Base-by-base conservation (phyloP, 2,329 filamentous ascomycete genomes). In the Penicillium frequentans region DNA sequence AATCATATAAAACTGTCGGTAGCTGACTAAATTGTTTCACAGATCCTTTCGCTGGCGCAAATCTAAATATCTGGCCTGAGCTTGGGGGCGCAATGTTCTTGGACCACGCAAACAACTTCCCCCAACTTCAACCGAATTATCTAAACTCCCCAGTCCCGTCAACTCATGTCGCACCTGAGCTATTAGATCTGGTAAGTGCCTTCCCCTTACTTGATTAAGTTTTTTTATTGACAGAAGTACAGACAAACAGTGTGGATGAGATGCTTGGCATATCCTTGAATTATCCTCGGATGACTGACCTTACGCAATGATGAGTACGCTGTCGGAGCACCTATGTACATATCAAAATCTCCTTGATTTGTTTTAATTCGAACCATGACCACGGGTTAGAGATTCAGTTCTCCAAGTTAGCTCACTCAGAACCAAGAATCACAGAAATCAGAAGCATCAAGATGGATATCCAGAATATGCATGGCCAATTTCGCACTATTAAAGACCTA, bases 221-320 rank as follows among this genome's bases (percentile, higher is more conserved):
- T 8, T 19, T 19, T 39, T 3, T 39, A 39, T 19, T 39, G 35
- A 39, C 35, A 19, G 16, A 8, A 10, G 35, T 9, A 45, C 46
- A 58, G 49, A 55, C 49, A 27, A 33, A 60, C 21, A 56, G 49
- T 24, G 45, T 60, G 8, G 58, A 60, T 48, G 52, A 55, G 33
- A 60, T 58, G 58, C 54, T 60, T 16, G 58, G 58, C 35, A 21
- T 54, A 13, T 60, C 58, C 6, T 51, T 56, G 47, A 54, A 46
- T 19, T 58, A 48, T 24, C 52, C 52, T 27, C 55, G 52, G 27
- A 24, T 37, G 23, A 48, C 46, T 23, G 46, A 56, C 2, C 56
- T 45, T 23, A 11, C 19, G 8, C 14, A 23, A 48, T 44, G 21
- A 54, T 29, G 6, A 27, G 33, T 35, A 16, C 1, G 6, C 31